Evolutionary conservation across 208 protist species (phyloP), one percentile per base, ranked within the genome.

Genomic region (Trypanosoma mega): DNA sequence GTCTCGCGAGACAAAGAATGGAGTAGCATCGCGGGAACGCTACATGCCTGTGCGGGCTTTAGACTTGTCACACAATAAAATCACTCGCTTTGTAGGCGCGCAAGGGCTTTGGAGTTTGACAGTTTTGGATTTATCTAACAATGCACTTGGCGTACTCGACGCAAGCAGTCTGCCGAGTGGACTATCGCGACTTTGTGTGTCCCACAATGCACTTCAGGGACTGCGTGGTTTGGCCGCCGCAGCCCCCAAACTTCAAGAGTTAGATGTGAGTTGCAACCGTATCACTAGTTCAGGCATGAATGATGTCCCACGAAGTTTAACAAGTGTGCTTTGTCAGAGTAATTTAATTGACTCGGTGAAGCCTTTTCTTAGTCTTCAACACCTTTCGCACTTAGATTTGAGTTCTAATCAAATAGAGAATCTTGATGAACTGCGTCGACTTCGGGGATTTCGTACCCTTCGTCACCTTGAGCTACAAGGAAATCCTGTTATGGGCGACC

Each of bases 51-150:
- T 91, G 24, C 63, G 57, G 3, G 47, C 54, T 4, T 61, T 93
- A n/a, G 74, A 88, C 66, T 57, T 93, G 23, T 86, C 86, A 7
- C 70, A 82, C 69, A 93, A 93, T 64, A 63, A 69, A 0, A 76
- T 93, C 4, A 82, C 77, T 45, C 47, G 73, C 50, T 93, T 93
- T 65, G 58, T 65, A 31, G 83, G 82, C 5, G 80, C 77, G 0
- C 75, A 86, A 34, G 44, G 60, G 20, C 61, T 91, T 41, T 55
- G 43, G 21, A 57, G 66, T 7, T 29, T 94, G 20, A 72, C 67
- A 18, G 56, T 80, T 23, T 57, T 94, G 18, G 68, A 91, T 41
- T 70, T 94, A 2, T 84, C 79, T 1, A 69, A 86, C 72, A 94
- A 94, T 72, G 69, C 72, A 5, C 72, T 94, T 2, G 45, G 45